Percentiles rank a stretch among this genome's conserved stretches.
Evolutionary conservation across 2,329 filamentous ascomycete genomes (phyloP).

Genomic region (Ophiostoma novo-ulmi): DNA sequence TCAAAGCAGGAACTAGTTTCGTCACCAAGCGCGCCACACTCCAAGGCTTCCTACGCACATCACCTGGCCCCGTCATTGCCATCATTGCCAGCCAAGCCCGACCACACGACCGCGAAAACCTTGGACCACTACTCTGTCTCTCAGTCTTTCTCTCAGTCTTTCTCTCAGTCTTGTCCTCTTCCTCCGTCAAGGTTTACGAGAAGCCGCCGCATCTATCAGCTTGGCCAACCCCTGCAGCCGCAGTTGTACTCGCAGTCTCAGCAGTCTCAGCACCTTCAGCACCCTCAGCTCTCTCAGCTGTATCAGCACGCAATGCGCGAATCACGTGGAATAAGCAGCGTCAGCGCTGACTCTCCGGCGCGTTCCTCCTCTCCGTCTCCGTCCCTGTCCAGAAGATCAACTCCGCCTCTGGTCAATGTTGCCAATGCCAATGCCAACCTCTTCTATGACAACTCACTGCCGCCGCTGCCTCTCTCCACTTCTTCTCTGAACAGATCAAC

Average conservation of each 20-base stretch:
- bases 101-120: not conserved
- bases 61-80: not conserved
- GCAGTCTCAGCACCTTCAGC: not conserved
- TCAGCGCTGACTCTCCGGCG: conserved; percentile 6
- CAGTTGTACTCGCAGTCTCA: not conserved
- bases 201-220: conserved; percentile 10
- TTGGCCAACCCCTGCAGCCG: conserved; percentile 3
- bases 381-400: not conserved
- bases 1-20: not conserved
- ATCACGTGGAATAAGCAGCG: conserved; percentile 16
- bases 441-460: conserved; percentile 6
- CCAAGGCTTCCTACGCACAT: not conserved
- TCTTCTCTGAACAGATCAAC: conserved; percentile 5
- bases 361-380: not conserved
- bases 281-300: no score
- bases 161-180: no score
- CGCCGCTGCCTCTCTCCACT: conserved; percentile 16
- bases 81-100: not conserved
- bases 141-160: not conserved
- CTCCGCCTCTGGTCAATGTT: not conserved
- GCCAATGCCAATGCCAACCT: not conserved
- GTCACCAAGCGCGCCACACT: not conserved
- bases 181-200: not conserved
- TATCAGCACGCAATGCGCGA: conserved; percentile 1
- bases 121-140: not conserved